These are phyloP conservation scores for sorghum (Sorghum bicolor) DNA, from an alignment of 176 grass and related monocot species.

Conservation along the genomic window Sorghum_bicolor_NCBIv3 NC_012871.2:71922001-71922500, in stretches of 20 bases:
- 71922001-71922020: neutral
- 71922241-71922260: conserved; percentile 24
- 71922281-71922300: conserved; percentile 22
- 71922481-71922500: neutral
- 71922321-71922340: neutral
- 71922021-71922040: neutral
- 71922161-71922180: conserved; percentile 7
- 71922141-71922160: neutral
- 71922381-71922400: neutral
- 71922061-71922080: neutral
- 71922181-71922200: neutral
- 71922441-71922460: too few species aligned
- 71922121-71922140: too few species aligned
- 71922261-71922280: conserved; percentile 27
- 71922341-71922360: neutral
- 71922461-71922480: too few species aligned
- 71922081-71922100: neutral
- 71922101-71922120: neutral
- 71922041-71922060: neutral
- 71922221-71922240: neutral
- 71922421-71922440: neutral
- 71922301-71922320: neutral
- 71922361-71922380: neutral
- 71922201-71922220: neutral
- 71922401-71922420: neutral